Evolutionary conservation across 495 filamentous ascomycete genomes (phyloP).

Genomic region (Podospora bellae-mahoneyi): DNA sequence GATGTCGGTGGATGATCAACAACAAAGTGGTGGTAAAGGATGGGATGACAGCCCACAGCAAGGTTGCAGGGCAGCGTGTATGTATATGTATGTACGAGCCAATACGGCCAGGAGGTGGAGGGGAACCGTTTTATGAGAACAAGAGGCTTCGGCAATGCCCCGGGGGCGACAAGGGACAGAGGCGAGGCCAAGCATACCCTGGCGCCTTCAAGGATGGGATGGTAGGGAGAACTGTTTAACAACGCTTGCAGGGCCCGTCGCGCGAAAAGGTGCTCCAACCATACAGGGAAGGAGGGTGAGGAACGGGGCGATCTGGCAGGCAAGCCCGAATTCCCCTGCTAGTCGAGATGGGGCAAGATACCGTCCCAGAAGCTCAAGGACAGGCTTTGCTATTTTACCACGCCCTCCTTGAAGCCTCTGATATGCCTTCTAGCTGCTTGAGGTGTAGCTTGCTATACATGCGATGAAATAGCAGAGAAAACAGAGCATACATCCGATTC

Average conservation of each 20-base stretch:
- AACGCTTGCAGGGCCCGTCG: slow-evolving; percentile 42
- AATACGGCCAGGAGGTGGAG: slow-evolving; percentile 44
- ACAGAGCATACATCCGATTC: slow-evolving; percentile 1
- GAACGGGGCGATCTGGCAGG: slow-evolving; percentile 47
- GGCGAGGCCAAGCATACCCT: slow-evolving; percentile 43
- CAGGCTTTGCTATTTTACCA: slow-evolving; percentile 7
- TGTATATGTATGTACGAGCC: slow-evolving; percentile 48
- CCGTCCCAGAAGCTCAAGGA: slow-evolving; percentile 6
- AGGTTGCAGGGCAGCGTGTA: slow-evolving; percentile 42
- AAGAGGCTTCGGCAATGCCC: slow-evolving; percentile 46
- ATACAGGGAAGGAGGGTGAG: slow-evolving; percentile 53
- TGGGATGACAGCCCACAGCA: slow-evolving; percentile 40
- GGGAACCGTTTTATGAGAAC: slow-evolving; percentile 46
- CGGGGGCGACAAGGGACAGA: slow-evolving; percentile 38
- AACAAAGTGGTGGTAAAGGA: slow-evolving; percentile 29
- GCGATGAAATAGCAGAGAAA: background rate
- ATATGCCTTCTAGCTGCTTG: background rate
- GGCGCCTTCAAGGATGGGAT: slow-evolving; percentile 42
- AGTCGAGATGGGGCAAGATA: slow-evolving; percentile 35
- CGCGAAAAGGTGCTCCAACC: slow-evolving; percentile 45
- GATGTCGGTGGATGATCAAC: slow-evolving; percentile 16
- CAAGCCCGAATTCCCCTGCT: slow-evolving; percentile 28
- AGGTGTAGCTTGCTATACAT: background rate
- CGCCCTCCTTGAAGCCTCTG: background rate
- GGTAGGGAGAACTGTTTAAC: slow-evolving; percentile 39